These are phyloP conservation scores for Aspergillus sp. DNA, from an alignment of 2,329 filamentous ascomycete genomes.

Conservation along the genomic window DNA sequence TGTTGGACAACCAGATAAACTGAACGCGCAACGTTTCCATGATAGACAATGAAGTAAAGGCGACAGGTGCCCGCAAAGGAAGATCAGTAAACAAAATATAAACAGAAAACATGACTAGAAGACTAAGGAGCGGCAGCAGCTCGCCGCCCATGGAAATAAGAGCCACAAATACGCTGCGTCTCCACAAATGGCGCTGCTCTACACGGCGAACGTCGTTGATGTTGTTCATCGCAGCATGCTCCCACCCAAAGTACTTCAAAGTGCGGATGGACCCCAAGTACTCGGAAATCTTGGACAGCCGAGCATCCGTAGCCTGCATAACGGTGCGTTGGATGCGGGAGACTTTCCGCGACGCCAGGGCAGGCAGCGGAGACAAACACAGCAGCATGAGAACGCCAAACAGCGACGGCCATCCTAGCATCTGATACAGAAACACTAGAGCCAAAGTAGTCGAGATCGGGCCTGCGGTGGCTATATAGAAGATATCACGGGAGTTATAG, in stretches of 20 bases:
- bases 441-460: constrained; percentile 53
- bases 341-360: constrained; percentile 54
- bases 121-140: constrained; percentile 54
- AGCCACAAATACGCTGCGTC: constrained; percentile 48
- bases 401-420: constrained; percentile 59
- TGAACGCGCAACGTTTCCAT: constrained; percentile 58
- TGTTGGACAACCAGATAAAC: constrained; percentile 53
- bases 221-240: constrained; percentile 54
- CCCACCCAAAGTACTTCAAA: constrained; percentile 65
- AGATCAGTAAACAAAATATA: constrained; percentile 53
- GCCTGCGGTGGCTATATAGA: constrained; percentile 51
- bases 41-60: constrained; percentile 59
- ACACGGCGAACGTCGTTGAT: constrained; percentile 53
- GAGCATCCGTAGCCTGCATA: constrained; percentile 58
- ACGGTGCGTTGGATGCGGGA: constrained; percentile 55
- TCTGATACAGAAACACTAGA: constrained; percentile 56
- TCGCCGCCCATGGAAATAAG: constrained; percentile 54
- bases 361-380: constrained; percentile 53
- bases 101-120: constrained; percentile 58
- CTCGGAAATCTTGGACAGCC: constrained; percentile 61
- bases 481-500: constrained; percentile 54
- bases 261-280: constrained; percentile 60
- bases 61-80: constrained; percentile 57
- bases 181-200: constrained; percentile 60
- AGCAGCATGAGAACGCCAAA: constrained; percentile 55